Evolutionary conservation across 2,329 filamentous ascomycete genomes (phyloP), one percentile per base, ranked within the genome.

Genomic region (Venturia asperata): DNA sequence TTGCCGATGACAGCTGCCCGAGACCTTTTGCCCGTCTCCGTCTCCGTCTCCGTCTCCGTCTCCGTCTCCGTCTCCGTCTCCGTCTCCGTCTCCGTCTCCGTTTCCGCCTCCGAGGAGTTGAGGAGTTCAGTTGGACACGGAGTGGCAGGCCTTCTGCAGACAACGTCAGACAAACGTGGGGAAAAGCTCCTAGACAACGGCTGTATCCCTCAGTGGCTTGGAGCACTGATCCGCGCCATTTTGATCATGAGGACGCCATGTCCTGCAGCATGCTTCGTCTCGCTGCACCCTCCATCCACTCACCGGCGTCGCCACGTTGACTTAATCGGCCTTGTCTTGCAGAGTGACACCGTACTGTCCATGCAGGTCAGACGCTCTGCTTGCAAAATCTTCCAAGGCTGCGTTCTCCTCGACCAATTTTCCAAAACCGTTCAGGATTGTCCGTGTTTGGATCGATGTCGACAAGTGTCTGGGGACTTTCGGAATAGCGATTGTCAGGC

Each of bases 61-160:
- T n/a, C n/a, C n/a, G n/a, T n/a, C n/a, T n/a, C n/a, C n/a, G n/a
- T n/a, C n/a, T n/a, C n/a, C n/a, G n/a, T n/a, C n/a, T n/a, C n/a
- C n/a, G n/a, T n/a, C n/a, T n/a, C n/a, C n/a, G n/a, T n/a, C n/a
- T n/a, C n/a, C n/a, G n/a, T n/a, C n/a, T n/a, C n/a, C n/a, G n/a
- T 58, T 15, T 58, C 52, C 30, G 30, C 30, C 49, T 37, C 52
- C 52, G 52, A 58, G 52, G 52, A 37, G 17, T 58, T 58, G 30
- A 41, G 52, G 3, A 34, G 30, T 34, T 34, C 30, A 34, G 30
- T 34, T 34, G 30, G 30, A 37, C 52, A 56, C 52, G 2, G 30
- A 56, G 13, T 56, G 27, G 52, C 52, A 56, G 27, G 19, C 34
- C 27, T 37, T 30, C 52, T 56, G 52, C 52, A 37, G 52, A 1